Evolutionary conservation across 805 yeast species (phyloP).

Genomic region (Spathaspora gorwiae): DNA sequence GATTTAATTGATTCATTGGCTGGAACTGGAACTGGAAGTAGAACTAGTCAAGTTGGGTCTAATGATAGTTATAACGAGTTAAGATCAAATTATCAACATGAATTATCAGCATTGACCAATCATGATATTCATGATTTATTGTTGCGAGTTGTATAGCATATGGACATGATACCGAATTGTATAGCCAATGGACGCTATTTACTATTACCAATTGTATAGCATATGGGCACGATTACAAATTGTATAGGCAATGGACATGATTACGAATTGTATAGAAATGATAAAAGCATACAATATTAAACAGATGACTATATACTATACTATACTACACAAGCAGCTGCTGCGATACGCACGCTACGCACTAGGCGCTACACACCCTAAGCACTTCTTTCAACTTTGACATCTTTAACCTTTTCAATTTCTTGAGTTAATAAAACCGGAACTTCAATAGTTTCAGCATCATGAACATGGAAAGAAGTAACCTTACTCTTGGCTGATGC

Average conservation of each 20-base stretch:
- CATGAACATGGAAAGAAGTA: constrained; percentile 12
- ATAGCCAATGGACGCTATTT: too few relatives aligned
- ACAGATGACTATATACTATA: too few relatives aligned
- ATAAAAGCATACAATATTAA: too few relatives aligned
- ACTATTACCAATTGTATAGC: too few relatives aligned
- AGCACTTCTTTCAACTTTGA: constrained; percentile 5
- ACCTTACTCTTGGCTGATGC: constrained; percentile 6
- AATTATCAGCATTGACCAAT: constrained; percentile 9
- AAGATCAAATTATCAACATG: constrained; percentile 12
- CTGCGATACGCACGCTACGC: too few relatives aligned
- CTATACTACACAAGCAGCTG: too few relatives aligned
- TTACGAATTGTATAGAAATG: too few relatives aligned
- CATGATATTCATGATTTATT: constrained; percentile 24
- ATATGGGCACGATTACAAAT: too few relatives aligned
- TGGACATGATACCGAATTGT: too few relatives aligned
- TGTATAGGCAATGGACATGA: too few relatives aligned
- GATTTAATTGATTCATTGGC: constrained; percentile 24
- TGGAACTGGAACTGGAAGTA: constrained; percentile 15
- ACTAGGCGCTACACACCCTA: too few relatives aligned
- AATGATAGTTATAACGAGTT: constrained; percentile 7
- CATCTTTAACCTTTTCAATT: constrained; percentile 34
- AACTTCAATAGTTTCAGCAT: constrained; percentile 46
- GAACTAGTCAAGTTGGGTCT: constrained; percentile 1
- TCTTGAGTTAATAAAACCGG: constrained; percentile 45
- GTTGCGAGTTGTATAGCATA: constrained; percentile 14